Evolutionary conservation across 176 grass and related monocot genomes (phyloP).

Genomic region (Carex parvula): DNA sequence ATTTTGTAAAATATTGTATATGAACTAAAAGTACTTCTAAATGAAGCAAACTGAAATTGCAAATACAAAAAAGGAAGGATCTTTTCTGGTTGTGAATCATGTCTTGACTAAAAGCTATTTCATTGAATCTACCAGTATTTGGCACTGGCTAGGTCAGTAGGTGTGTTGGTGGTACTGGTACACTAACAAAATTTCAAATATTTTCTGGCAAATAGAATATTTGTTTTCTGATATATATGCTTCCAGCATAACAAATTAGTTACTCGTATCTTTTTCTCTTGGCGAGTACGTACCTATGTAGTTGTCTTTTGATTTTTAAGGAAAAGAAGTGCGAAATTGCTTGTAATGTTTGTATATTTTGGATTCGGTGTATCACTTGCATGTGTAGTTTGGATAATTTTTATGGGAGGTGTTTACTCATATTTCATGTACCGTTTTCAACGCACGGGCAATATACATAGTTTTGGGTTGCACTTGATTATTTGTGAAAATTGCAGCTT

Average conservation of each 20-base stretch:
- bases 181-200: background rate
- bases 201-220: background rate
- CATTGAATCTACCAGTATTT: background rate
- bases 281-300: background rate
- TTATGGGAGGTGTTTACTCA: background rate
- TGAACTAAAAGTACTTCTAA: slow-evolving; percentile 1
- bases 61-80: background rate
- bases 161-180: background rate
- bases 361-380: background rate
- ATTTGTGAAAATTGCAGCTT: background rate
- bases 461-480: background rate
- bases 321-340: background rate
- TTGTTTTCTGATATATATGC: background rate
- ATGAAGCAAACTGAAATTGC: background rate
- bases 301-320: background rate
- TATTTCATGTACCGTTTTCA: background rate
- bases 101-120: background rate
- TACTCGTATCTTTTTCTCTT: background rate
- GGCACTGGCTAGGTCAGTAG: background rate
- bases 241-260: background rate
- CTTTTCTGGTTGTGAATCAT: background rate
- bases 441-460: background rate
- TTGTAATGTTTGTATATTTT: background rate
- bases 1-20: slow-evolving; percentile 3
- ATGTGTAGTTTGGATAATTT: background rate